Evolutionary conservation across 2,329 filamentous ascomycete genomes (phyloP).

Genomic region (Penicillium janthinellum): DNA sequence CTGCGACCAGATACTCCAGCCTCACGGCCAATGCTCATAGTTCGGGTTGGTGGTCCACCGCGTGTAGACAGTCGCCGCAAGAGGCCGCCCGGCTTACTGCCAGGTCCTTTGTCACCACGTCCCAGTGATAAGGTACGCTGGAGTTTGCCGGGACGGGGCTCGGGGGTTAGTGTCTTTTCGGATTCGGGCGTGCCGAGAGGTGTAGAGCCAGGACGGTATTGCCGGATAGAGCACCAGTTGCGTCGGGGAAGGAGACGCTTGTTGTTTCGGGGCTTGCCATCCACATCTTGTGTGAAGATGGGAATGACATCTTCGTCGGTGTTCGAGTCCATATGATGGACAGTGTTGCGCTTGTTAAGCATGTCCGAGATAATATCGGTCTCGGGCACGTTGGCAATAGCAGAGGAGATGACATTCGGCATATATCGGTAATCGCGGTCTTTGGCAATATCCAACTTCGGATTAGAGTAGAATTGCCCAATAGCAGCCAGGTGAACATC

Average conservation of each 20-base stretch:
- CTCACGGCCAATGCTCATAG: slow-evolving; percentile 40
- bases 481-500: slow-evolving; percentile 92
- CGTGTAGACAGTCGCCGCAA: slow-evolving; percentile 53
- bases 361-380: slow-evolving; percentile 86
- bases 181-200: slow-evolving; percentile 67
- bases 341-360: slow-evolving; percentile 87
- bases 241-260: slow-evolving; percentile 83
- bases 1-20: slow-evolving; percentile 27
- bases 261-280: slow-evolving; percentile 88
- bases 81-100: slow-evolving; percentile 37
- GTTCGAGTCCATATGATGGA: slow-evolving; percentile 64
- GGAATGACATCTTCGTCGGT: slow-evolving; percentile 97
- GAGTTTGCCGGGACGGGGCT: slow-evolving; percentile 43
- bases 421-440: slow-evolving; percentile 95
- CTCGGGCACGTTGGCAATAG: slow-evolving; percentile 89
- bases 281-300: slow-evolving; percentile 85
- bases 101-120: slow-evolving; percentile 52
- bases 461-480: slow-evolving; percentile 93
- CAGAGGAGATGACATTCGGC: slow-evolving; percentile 91
- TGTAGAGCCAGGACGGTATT: slow-evolving; percentile 77
- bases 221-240: slow-evolving; percentile 92
- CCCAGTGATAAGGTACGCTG: slow-evolving; percentile 65
- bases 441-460: slow-evolving; percentile 78
- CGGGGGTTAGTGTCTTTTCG: slow-evolving; percentile 37
- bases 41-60: slow-evolving; percentile 38